Base-by-base conservation (phyloP, 768 basidiomycete species). In the Macrolepiota dolichaula region DNA sequence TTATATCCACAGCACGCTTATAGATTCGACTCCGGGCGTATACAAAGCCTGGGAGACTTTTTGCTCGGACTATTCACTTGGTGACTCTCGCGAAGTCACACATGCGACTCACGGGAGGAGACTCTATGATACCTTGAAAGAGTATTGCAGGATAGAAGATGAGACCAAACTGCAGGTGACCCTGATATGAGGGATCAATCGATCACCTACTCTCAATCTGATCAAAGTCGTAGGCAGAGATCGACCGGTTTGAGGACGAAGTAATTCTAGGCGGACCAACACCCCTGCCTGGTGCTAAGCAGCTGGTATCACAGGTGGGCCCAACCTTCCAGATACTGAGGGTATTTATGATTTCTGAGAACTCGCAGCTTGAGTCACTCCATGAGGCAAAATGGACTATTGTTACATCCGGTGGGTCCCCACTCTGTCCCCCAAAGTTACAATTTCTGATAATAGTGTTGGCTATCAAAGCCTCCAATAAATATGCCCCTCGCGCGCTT, bases 11-110 rank as follows among this genome's bases (percentile, higher is more conserved):
- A 90, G 88, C 44, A 91, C 88, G 5, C 79, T 89, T 61, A 83
- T 89, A 68, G 91, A 94, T 73, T 92, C 91, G 2, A 94, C 92
- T 4, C 90, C 90, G 1, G 93, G 92, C 3, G 88, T 94, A n/a
- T 64, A 85, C 54, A 81, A 81, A 62, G 88, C 91, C 7, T 95
- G 93, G 93, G 76, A 82, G 53, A 83, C 76, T 49, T 94, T 92
- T 69, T 78, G 81, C 42, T 76, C 73, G 44, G 81, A 89, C 60
- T 92, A 92, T 63, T 70, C 74, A 66, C 76, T 87, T 32, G 81
- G 81, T 1, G 80, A 81, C 64, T 74, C 77, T 40, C 63, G 72
- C 15, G 67, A 69, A 12, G 73, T 87, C 17, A 81, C 82, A 3
- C 82, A 86, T 65, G 76, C 81, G 7, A 85, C 88, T 0, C 93